Conservation (phyloP, 768 basidiomycete species). For the Kwoniella botswanensis region DNA sequence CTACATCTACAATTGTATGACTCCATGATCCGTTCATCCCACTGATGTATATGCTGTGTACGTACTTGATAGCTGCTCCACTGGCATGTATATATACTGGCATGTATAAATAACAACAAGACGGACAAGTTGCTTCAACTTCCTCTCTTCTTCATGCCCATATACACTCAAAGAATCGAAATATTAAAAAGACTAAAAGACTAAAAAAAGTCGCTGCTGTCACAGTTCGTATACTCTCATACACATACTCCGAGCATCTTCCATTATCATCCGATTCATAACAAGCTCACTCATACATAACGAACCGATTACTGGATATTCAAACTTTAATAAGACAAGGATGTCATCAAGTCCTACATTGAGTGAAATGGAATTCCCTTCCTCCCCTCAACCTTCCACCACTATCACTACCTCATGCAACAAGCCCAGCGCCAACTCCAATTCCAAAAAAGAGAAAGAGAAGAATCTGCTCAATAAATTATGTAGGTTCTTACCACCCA, state of each 20-base stretch:
- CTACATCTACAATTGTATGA: too few species aligned
- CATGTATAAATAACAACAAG: too few species aligned
- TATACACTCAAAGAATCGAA: too few species aligned
- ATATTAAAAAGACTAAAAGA: neutral
- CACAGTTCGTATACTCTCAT: neutral
- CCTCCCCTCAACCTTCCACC: neutral
- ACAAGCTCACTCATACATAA: neutral
- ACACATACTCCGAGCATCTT: neutral
- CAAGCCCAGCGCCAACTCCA: neutral
- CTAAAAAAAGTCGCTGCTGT: neutral
- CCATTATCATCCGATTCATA: neutral
- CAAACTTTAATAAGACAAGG: neutral
- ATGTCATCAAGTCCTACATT: constrained; percentile 15
- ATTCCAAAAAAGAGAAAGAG: neutral
- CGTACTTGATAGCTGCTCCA: too few species aligned
- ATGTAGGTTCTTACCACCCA: constrained; percentile 12
- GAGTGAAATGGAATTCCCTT: constrained; percentile 16
- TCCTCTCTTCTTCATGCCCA: neutral
- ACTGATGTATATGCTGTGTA: neutral
- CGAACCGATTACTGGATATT: neutral
- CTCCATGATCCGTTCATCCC: neutral
- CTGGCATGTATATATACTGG: too few species aligned
- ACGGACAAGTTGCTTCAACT: too few species aligned
- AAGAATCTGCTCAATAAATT: neutral
- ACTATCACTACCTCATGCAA: neutral